Percentiles rank a stretch among this genome's conserved stretches.
phyloP scores from a whole-genome alignment of 768 basidiomycete species.

The Tulasnella sp. region DNA sequence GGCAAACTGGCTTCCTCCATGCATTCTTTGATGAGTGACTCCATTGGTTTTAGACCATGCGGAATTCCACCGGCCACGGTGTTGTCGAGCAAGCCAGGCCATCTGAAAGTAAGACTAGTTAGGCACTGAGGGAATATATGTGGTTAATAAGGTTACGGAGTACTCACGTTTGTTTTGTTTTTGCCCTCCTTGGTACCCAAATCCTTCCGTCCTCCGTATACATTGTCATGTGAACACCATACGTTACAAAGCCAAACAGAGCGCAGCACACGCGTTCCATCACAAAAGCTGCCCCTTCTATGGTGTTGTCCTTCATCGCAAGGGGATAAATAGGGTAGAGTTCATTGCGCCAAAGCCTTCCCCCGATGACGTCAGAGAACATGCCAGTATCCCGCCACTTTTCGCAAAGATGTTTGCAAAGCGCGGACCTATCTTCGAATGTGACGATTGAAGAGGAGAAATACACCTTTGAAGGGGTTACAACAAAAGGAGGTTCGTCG shows the following conservation, averaged over 20 bases:
- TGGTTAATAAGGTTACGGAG: not conserved
- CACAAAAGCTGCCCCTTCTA: slow-evolving; percentile 70
- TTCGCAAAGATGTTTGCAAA: slow-evolving; percentile 64
- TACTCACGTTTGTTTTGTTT: slow-evolving; percentile 83
- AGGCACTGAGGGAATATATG: not conserved
- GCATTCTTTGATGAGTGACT: slow-evolving; percentile 83
- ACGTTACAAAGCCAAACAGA: slow-evolving; percentile 85
- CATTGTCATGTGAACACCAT: slow-evolving; percentile 86
- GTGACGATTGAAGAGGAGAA: slow-evolving; percentile 19
- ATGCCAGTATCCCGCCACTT: slow-evolving; percentile 67
- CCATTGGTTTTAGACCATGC: slow-evolving; percentile 65
- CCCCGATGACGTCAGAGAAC: slow-evolving; percentile 64
- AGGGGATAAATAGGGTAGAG: slow-evolving; percentile 78
- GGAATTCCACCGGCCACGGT: slow-evolving; percentile 90
- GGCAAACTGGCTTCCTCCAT: slow-evolving; percentile 88
- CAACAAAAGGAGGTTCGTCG: slow-evolving; percentile 35
- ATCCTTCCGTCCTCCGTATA: slow-evolving; percentile 59
- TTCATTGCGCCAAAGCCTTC: slow-evolving; percentile 81
- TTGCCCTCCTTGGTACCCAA: slow-evolving; percentile 85
- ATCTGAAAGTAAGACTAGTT: slow-evolving; percentile 44
- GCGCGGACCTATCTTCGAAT: slow-evolving; percentile 51
- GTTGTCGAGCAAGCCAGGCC: slow-evolving; percentile 86
- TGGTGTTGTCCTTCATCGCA: slow-evolving; percentile 46
- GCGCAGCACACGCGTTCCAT: slow-evolving; percentile 88
- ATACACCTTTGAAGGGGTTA: slow-evolving; percentile 33